Conservation (phyloP, 2,329 filamentous ascomycete genomes). For the Phaeoacremonium minimum region DNA sequence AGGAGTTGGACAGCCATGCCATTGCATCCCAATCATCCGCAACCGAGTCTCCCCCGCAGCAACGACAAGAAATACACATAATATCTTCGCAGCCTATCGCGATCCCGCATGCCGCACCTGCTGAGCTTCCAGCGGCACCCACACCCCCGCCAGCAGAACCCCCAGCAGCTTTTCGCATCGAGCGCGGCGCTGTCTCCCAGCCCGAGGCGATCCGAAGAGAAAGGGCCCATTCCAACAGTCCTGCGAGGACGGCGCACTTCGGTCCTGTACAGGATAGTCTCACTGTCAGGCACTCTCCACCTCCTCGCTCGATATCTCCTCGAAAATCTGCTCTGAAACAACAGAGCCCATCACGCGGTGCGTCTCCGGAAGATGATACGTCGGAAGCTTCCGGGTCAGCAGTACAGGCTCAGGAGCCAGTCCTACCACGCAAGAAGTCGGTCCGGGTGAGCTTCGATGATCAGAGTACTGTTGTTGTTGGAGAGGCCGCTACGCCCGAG, state of each 20-base stretch:
- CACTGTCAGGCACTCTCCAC: conserved; percentile 62
- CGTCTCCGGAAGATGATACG: conserved; percentile 45
- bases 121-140: conserved; percentile 7
- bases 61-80: too few species aligned
- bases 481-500: conserved; percentile 34
- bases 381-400: conserved; percentile 36
- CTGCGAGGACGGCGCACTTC: conserved; percentile 66
- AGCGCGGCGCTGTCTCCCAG: conserved; percentile 5
- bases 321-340: conserved; percentile 74
- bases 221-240: conserved; percentile 51
- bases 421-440: conserved; percentile 53
- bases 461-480: conserved; percentile 49
- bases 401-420: conserved; percentile 28
- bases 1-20: conserved; percentile 10
- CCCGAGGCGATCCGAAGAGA: conserved; percentile 14
- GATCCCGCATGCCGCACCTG: conserved; percentile 1
- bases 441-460: conserved; percentile 78
- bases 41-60: too few species aligned
- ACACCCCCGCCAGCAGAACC: conserved; percentile 7
- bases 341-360: conserved; percentile 47
- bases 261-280: conserved; percentile 50
- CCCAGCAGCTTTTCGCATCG: conserved; percentile 1
- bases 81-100: too few species aligned
- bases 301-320: conserved; percentile 67
- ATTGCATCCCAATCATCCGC: conserved; percentile 12